Evolutionary conservation across 164 flowering plant genomes (phyloP).

Genomic region (Berberis vulgaris): DNA sequence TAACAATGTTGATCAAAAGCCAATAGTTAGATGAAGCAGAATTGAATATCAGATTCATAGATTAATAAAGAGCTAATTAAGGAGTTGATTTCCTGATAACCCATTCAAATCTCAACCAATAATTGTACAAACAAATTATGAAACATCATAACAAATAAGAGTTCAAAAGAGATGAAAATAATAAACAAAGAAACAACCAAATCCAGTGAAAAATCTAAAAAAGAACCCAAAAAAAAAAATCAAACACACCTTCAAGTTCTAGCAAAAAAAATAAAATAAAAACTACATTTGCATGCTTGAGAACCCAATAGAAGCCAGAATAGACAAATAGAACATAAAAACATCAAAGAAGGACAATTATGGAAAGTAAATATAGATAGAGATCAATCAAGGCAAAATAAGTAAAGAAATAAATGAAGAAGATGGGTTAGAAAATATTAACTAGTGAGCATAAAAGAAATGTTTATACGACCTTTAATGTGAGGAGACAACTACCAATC

Average conservation of each 20-base stretch:
- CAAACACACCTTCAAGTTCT: background rate
- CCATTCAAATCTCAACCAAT: too few species aligned
- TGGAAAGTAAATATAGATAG: background rate
- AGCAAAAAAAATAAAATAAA: background rate
- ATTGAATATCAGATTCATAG: too few species aligned
- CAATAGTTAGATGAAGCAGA: too few species aligned
- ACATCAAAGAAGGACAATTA: background rate
- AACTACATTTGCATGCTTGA: background rate
- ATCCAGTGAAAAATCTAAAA: background rate
- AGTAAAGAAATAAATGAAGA: background rate
- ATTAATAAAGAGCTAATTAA: too few species aligned
- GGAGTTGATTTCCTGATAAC: too few species aligned
- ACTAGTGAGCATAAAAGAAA: too few species aligned
- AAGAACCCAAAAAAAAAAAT: background rate
- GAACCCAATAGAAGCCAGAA: background rate
- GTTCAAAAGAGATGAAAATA: background rate
- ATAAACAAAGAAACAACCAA: background rate
- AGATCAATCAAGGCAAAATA: background rate
- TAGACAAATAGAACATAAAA: background rate
- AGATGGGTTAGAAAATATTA: too few species aligned
- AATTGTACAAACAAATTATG: background rate
- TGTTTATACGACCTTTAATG: too few species aligned
- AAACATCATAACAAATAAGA: background rate
- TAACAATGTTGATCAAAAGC: too few species aligned
- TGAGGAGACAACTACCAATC: too few species aligned